Conservation (phyloP, 2,329 filamentous ascomycete genomes). For the Rutstroemia sp. region DNA sequence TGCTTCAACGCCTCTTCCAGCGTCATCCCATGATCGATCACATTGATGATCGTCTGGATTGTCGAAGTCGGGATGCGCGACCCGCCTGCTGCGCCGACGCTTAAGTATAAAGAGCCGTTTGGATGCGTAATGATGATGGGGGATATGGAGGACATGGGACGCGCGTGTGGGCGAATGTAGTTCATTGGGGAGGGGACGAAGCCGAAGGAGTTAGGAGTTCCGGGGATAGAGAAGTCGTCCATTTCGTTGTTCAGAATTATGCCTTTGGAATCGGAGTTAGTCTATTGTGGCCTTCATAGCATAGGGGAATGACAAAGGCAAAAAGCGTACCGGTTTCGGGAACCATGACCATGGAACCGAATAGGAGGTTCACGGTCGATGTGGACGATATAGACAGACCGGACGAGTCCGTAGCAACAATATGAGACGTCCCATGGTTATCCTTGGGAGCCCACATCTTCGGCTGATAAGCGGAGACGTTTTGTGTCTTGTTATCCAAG, state of each 20-base stretch:
- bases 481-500: slow-evolving; percentile 62
- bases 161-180: slow-evolving; percentile 73
- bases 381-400: slow-evolving; percentile 77
- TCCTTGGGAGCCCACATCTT: slow-evolving; percentile 56
- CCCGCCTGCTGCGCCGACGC: slow-evolving; percentile 72
- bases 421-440: slow-evolving; percentile 67
- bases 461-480: slow-evolving; percentile 69
- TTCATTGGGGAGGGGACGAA: slow-evolving; percentile 75
- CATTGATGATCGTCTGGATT: slow-evolving; percentile 64
- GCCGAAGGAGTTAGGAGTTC: slow-evolving; percentile 71
- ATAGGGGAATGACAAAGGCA: background rate
- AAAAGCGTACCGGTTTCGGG: slow-evolving; percentile 63
- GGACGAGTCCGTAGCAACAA: slow-evolving; percentile 62
- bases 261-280: slow-evolving; percentile 11
- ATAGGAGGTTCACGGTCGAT: slow-evolving; percentile 82
- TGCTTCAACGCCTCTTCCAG: slow-evolving; percentile 53
- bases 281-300: background rate
- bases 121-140: slow-evolving; percentile 52
- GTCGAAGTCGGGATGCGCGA: slow-evolving; percentile 77
- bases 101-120: slow-evolving; percentile 51
- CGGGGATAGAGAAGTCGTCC: slow-evolving; percentile 83
- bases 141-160: slow-evolving; percentile 75
- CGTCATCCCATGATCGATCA: slow-evolving; percentile 57
- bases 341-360: slow-evolving; percentile 72
- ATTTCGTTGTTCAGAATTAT: slow-evolving; percentile 44